phyloP scores from a whole-genome alignment of 2,329 filamentous ascomycete species.

The Fusarium fujikuroi region DNA sequence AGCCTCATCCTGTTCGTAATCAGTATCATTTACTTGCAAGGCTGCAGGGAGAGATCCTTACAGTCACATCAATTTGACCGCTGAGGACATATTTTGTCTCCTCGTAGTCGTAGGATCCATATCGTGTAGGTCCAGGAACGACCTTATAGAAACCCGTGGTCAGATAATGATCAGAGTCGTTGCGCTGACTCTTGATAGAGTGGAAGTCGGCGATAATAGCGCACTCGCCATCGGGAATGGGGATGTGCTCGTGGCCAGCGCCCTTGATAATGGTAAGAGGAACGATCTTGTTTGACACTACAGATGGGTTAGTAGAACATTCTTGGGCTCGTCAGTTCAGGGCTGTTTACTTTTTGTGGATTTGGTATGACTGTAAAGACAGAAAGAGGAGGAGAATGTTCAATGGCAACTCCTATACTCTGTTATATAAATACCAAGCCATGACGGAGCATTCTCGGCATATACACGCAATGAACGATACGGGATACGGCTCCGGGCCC shows the following conservation, averaged over 20 bases:
- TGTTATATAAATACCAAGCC: background rate
- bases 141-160: constrained; percentile 32
- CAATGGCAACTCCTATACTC: rapidly evolving
- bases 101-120: constrained; percentile 29
- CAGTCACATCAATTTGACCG: constrained; percentile 28
- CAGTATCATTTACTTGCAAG: background rate
- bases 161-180: constrained; percentile 7
- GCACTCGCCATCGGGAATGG: constrained; percentile 22
- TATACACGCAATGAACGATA: background rate
- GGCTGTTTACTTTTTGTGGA: background rate
- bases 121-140: constrained; percentile 30
- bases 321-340: background rate
- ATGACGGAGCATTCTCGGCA: constrained; percentile 4
- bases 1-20: constrained; percentile 18
- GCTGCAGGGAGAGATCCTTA: background rate
- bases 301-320: background rate
- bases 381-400: rapidly evolving
- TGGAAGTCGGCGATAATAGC: constrained; percentile 31
- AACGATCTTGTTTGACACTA: constrained; percentile 33
- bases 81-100: constrained; percentile 34
- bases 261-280: constrained; percentile 36
- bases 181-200: constrained; percentile 14
- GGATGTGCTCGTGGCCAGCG: constrained; percentile 30
- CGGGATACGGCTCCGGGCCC: constrained; percentile 15
- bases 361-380: background rate